Conservation (phyloP, 2,329 filamentous ascomycete genomes). For the Cladorrhinum sp. region DNA sequence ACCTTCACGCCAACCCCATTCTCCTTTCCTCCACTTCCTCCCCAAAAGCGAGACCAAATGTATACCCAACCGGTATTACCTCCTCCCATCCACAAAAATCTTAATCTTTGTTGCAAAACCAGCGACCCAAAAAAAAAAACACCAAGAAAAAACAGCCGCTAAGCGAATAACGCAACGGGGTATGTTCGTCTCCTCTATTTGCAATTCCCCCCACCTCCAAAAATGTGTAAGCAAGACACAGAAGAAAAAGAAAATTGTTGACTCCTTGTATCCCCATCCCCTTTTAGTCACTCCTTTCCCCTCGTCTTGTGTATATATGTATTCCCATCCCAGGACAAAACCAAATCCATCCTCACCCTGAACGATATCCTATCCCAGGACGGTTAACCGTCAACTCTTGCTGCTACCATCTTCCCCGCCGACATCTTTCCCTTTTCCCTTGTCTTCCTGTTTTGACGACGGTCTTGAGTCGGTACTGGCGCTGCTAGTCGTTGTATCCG, state of each 20-base stretch:
- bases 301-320: not conserved
- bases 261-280: constrained; percentile 2
- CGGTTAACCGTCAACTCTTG: constrained; percentile 3
- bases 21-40: not conserved
- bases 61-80: not conserved
- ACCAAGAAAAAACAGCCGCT: not conserved
- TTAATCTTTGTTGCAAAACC: not conserved
- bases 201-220: not conserved
- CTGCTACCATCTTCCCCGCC: not conserved
- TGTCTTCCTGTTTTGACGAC: constrained; percentile 1
- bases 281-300: not conserved
- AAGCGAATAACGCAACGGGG: not conserved
- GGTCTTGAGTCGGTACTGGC: not conserved
- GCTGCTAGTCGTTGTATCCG: constrained; percentile 1
- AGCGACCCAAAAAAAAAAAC: not conserved
- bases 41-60: not conserved
- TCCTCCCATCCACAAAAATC: not conserved
- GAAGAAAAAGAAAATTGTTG: not conserved
- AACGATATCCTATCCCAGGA: not conserved
- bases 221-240: not conserved
- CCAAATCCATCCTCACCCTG: constrained; percentile 1
- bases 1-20: no score
- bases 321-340: not conserved
- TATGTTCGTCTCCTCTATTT: constrained; percentile 8
- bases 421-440: constrained; percentile 6